Conservation (phyloP, 2,329 filamentous ascomycete genomes). For the Blumeriella jaapii region DNA sequence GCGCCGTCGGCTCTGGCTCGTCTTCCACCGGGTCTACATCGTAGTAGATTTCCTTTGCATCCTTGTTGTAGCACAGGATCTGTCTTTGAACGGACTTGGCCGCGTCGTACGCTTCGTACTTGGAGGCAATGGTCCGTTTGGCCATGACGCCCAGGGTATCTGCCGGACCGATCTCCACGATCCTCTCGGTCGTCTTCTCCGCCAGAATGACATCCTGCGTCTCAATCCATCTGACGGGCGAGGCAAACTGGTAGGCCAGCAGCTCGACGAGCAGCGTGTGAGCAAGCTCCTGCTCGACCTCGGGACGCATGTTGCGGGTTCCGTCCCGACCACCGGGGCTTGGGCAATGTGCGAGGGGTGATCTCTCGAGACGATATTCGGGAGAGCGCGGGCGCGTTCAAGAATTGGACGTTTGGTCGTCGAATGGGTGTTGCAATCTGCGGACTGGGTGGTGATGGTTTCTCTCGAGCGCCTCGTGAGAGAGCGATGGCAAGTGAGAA, state of each 20-base stretch:
- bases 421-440: background rate
- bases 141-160: conserved; percentile 98
- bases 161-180: conserved; percentile 93
- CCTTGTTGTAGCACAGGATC: conserved; percentile 99
- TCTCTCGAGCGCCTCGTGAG: conserved; percentile 3
- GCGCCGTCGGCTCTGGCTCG: conserved; percentile 55
- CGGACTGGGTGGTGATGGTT: conserved; percentile 6
- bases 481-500: conserved; percentile 1
- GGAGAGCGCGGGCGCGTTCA: too few species aligned
- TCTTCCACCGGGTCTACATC: conserved; percentile 93
- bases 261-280: conserved; percentile 98
- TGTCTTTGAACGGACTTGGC: conserved; percentile 93
- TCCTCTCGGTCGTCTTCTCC: conserved; percentile 89
- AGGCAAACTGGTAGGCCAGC: conserved; percentile 97
- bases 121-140: conserved; percentile 85
- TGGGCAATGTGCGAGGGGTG: too few species aligned
- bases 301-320: conserved; percentile 70
- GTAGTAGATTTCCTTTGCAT: conserved; percentile 98
- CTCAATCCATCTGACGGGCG: conserved; percentile 98
- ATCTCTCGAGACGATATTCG: too few species aligned
- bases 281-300: conserved; percentile 98
- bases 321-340: conserved; percentile 24
- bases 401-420: background rate
- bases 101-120: conserved; percentile 97
- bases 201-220: conserved; percentile 99